These are phyloP conservation scores for Pseudocercospora macadamiae DNA, from an alignment of 2,329 filamentous ascomycete species.

Conservation along the genomic window DNA sequence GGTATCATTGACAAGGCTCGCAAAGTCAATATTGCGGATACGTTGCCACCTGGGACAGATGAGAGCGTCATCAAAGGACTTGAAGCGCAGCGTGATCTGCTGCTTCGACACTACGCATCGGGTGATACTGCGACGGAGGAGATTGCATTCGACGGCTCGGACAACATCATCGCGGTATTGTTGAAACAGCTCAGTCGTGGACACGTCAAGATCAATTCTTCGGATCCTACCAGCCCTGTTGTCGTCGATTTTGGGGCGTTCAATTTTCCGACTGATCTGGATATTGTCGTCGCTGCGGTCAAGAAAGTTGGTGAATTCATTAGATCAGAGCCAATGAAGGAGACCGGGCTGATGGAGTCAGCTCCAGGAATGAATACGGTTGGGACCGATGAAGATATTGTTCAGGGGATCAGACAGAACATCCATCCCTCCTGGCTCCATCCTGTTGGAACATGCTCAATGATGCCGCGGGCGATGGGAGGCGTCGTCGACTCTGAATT, in stretches of 20 bases:
- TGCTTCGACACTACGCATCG: background rate
- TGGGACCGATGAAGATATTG: too few relatives aligned
- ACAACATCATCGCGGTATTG: background rate
- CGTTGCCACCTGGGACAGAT: too few relatives aligned
- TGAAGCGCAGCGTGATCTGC: background rate
- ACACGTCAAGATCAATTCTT: background rate
- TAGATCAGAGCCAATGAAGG: background rate
- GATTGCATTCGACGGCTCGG: background rate
- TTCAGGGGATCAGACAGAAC: too few relatives aligned
- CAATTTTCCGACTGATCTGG: background rate
- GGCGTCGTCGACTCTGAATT: too few relatives aligned
- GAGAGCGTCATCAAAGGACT: background rate
- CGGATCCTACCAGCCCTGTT: background rate
- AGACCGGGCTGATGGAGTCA: background rate
- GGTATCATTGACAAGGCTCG: too few relatives aligned
- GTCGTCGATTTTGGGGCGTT: background rate
- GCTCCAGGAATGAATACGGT: too few relatives aligned
- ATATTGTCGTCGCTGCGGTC: background rate
- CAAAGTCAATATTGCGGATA: too few relatives aligned
- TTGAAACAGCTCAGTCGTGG: background rate
- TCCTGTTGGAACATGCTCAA: too few relatives aligned
- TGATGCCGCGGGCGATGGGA: too few relatives aligned
- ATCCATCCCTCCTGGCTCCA: too few relatives aligned
- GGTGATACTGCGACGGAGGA: background rate
- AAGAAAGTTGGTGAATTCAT: background rate